Base-by-base conservation (phyloP, 1,284 basidiomycete genomes). In the Ustilago esculenta region DNA sequence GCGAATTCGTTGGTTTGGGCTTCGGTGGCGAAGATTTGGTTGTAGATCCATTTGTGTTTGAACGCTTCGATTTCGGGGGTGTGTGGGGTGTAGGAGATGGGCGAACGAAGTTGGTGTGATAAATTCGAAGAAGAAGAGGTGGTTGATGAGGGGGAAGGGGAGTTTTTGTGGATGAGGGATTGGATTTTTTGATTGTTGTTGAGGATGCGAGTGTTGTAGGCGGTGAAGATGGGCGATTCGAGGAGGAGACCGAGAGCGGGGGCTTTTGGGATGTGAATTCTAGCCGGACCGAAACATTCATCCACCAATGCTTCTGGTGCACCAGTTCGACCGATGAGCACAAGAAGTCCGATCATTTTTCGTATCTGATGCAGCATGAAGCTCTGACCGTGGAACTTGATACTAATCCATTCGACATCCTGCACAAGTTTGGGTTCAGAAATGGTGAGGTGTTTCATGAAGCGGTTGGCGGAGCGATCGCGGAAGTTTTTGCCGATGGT, bases 281-380 rank as follows among this genome's bases (percentile, higher is more conserved):
- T 85, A n/a, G 88, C 87, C 1, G 90, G 89, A 0, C 85, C 85
- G 64, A 85, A 87, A 18, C 85, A 84, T 64, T 86, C 85, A 2
- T 83, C 56, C 25, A 81, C 59, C 37, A 81, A 58, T 24, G 72
- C 68, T 17, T 51, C 42, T 0, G 70, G 77, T 15, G 75, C 75
- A 11, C 67, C 69, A 2, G 61, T 77, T 3, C 79, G 53, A 1
- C 65, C 71, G 6, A 81, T 39, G 18, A 98, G 85, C 29, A 98
- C 89, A 11, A 95, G 85, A 32, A 90, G 86, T 1, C 91, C 88
- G 84, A 98, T 92, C 96, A 99, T 99, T 85, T 98, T 98, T 49
- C 96, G 90, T 69, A 88, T 87, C 78, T 98, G 95, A 82, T 99
- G 95, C 55, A 98, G 84, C 96, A 99, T 98, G 83, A 99, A 99